Conservation (phyloP, 2,329 filamentous ascomycete genomes). For the Trichoderma sp. region DNA sequence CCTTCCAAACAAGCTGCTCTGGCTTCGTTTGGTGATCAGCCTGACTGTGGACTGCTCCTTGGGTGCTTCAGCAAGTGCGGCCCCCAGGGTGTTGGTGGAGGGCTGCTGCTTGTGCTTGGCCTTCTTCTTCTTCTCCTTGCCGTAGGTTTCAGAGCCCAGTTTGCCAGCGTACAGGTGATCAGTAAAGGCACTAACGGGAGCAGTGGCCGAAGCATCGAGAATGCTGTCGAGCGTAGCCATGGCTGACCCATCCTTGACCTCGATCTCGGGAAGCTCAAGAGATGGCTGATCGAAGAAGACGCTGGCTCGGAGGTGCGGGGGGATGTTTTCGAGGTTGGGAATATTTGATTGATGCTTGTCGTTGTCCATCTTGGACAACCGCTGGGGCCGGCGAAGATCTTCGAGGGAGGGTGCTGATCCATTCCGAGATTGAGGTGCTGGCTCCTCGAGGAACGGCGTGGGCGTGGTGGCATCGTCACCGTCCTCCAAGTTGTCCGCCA, state of each 20-base stretch:
- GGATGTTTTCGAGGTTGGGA: slow-evolving; percentile 50
- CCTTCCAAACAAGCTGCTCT: slow-evolving; percentile 34
- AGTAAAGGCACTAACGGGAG: slow-evolving; percentile 88
- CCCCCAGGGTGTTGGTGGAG: slow-evolving; percentile 31
- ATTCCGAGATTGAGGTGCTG: slow-evolving; percentile 23
- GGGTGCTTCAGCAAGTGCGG: slow-evolving; percentile 27
- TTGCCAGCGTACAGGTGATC: slow-evolving; percentile 82
- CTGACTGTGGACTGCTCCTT: slow-evolving; percentile 54
- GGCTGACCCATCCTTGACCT: slow-evolving; percentile 76
- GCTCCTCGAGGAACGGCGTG: background rate
- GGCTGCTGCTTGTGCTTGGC: slow-evolving; percentile 19
- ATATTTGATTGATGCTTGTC: slow-evolving; percentile 39
- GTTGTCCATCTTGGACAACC: slow-evolving; percentile 34
- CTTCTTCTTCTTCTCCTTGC: slow-evolving; percentile 53
- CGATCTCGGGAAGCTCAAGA: slow-evolving; percentile 46
- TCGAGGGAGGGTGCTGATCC: slow-evolving; percentile 26
- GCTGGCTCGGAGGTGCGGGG: slow-evolving; percentile 85
- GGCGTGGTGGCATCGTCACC: slow-evolving; percentile 1
- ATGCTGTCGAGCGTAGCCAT: slow-evolving; percentile 89
- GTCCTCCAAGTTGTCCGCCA: slow-evolving; percentile 28
- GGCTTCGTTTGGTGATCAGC: slow-evolving; percentile 45
- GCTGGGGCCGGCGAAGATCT: slow-evolving; percentile 37
- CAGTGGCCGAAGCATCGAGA: slow-evolving; percentile 81
- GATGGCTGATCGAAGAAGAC: slow-evolving; percentile 80
- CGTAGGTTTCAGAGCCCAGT: slow-evolving; percentile 74